Evolutionary conservation across 2,329 filamentous ascomycete species (phyloP), one percentile per base, ranked within the genome.

Genomic region (Pseudocercospora eumusae): DNA sequence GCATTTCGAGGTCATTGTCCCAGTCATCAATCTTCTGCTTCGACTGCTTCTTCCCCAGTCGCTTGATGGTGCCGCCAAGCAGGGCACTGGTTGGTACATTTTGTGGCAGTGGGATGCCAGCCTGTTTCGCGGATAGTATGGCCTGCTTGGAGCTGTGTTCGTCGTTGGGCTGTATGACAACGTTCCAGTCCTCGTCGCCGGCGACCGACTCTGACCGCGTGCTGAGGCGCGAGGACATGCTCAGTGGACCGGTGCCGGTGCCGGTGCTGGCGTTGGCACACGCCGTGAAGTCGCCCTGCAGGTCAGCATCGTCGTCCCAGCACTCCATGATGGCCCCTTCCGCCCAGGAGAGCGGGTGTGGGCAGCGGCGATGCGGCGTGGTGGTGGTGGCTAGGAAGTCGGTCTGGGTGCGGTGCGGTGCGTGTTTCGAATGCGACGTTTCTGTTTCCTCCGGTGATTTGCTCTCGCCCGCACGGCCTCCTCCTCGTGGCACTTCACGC

Each of bases 11-110:
- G 67, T 82, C 81, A 61, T 81, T 78, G 62, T 77, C 80, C 80
- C 80, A 83, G 71, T 82, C 81, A 66, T 79, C 77, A 36, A 82
- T 72, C 62, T 78, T 79, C 66, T 75, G 75, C 59, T 70, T 67
- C 61, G 78, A 78, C 60, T 77, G 77, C 67, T 79, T 78, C 74
- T 80, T 82, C 11, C 93, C 93, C 33, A 98, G 82, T 69, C 93
- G 84, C 79, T 96, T 96, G 73, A 98, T 98, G 9, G 92, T 93
- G 57, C 95, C 95, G 57, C 93, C 93, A 75, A 95, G 85, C 45
- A 99, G 81, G 28, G 95, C 95, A 20, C 93, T 96, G 28, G 90
- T 86, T 1, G 93, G 92, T 31, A 98, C 87, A 73, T 93, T 93
- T 56, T 86, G 82, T 27, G 95, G 95, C 60, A 98, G 86, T 6